Evolutionary conservation across 202 grass and related monocot species (phyloP).

Genomic region (Panicum virgatum): DNA sequence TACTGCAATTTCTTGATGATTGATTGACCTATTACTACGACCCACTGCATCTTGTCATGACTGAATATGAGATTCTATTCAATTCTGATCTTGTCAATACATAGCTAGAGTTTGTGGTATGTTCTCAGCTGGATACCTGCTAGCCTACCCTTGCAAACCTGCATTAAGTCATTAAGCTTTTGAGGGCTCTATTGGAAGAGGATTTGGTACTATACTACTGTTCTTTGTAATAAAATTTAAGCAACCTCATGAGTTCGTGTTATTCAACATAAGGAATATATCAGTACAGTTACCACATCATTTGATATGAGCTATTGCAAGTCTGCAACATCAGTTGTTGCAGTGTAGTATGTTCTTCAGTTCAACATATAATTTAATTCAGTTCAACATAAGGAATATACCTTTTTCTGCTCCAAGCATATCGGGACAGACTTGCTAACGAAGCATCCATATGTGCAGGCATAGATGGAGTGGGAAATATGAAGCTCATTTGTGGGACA

Average conservation of each 20-base stretch:
- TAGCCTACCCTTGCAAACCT: background rate
- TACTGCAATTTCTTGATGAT: background rate
- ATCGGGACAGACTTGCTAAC: background rate
- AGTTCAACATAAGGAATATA: too few relatives aligned
- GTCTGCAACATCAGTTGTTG: background rate
- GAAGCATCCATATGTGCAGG: conserved; percentile 55
- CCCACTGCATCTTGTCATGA: background rate
- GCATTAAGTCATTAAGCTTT: background rate
- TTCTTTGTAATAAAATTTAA: background rate
- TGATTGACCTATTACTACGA: too few relatives aligned
- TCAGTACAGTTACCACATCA: background rate
- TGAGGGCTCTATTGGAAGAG: too few relatives aligned
- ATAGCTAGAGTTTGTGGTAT: background rate
- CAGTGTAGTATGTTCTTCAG: background rate
- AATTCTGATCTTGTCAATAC: background rate
- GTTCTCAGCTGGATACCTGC: background rate
- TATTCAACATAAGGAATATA: background rate
- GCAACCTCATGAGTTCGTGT: background rate
- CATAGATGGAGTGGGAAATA: conserved; percentile 93
- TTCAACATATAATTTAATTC: too few relatives aligned
- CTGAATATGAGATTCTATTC: background rate
- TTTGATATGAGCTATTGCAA: background rate
- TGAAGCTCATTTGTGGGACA: conserved; percentile 95
- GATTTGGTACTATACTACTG: background rate
- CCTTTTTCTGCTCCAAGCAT: conserved; percentile 3